Evolutionary conservation across 768 basidiomycete species (phyloP).

Genomic region (Tylopilus intermedius): DNA sequence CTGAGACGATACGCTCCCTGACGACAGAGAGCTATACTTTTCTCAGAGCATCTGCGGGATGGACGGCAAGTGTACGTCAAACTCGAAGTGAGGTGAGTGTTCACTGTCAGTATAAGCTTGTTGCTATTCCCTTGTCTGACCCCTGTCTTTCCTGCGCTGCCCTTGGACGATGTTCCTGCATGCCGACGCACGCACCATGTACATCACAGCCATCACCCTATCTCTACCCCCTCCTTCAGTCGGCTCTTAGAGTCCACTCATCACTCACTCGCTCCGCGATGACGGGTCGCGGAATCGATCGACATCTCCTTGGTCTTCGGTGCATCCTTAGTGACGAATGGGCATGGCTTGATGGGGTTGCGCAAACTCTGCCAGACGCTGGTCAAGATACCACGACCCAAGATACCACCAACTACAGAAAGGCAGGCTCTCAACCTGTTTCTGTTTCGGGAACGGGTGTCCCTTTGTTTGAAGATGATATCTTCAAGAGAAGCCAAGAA

Average conservation of each 20-base stretch:
- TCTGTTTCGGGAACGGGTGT: background rate
- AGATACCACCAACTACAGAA: background rate
- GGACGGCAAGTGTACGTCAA: constrained; percentile 11
- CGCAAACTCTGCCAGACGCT: background rate
- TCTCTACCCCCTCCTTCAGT: constrained; percentile 48
- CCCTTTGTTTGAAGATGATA: constrained; percentile 68
- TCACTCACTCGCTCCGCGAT: constrained; percentile 72
- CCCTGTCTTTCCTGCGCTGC: background rate
- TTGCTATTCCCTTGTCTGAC: background rate
- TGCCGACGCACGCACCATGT: background rate
- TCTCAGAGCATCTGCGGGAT: constrained; percentile 19
- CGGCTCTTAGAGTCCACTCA: constrained; percentile 68
- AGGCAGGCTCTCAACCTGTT: background rate
- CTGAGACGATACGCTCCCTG: constrained; percentile 80
- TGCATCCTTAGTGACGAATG: constrained; percentile 47
- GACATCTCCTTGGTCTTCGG: constrained; percentile 83
- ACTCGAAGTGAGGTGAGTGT: constrained; percentile 12
- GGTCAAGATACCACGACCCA: constrained; percentile 4
- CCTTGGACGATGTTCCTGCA: background rate
- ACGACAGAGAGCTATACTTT: constrained; percentile 70
- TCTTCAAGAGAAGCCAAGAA: constrained; percentile 67
- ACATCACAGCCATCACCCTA: constrained; percentile 19
- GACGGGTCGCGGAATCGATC: constrained; percentile 79
- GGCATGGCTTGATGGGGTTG: constrained; percentile 23
- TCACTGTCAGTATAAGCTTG: background rate